phyloP scores from a whole-genome alignment of 371 early-diverging fungal genomes.

The Zopfochytrium polystomum region DNA sequence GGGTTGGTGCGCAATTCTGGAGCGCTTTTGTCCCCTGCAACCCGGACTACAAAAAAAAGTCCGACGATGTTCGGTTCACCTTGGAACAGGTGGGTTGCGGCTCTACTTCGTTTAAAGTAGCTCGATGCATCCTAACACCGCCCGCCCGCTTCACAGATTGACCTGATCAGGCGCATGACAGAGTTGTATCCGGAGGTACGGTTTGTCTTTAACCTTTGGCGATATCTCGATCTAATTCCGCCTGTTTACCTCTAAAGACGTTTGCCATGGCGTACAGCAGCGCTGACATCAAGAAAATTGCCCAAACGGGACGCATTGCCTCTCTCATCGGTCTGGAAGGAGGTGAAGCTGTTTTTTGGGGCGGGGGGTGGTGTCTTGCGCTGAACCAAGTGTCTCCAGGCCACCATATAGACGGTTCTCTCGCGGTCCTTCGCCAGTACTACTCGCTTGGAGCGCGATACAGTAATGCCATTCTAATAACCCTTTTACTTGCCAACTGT shows the following conservation, averaged over 20 bases:
- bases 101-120: too few relatives aligned
- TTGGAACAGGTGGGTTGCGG: too few relatives aligned
- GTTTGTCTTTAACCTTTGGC: not conserved
- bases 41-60: constrained; percentile 18
- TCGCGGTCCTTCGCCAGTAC: constrained; percentile 54
- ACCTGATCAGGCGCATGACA: constrained; percentile 57
- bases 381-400: too few relatives aligned
- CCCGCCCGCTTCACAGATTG: too few relatives aligned
- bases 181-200: constrained; percentile 45
- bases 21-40: constrained; percentile 52
- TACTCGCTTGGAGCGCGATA: constrained; percentile 64
- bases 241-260: constrained; percentile 17
- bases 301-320: constrained; percentile 49
- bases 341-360: too few relatives aligned
- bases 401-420: constrained; percentile 61
- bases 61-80: constrained; percentile 28
- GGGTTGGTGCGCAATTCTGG: constrained; percentile 64
- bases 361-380: too few relatives aligned
- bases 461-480: too few relatives aligned
- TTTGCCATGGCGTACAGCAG: constrained; percentile 51
- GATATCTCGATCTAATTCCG: not conserved
- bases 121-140: too few relatives aligned
- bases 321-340: constrained; percentile 64
- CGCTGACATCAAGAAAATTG: constrained; percentile 48
- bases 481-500: too few relatives aligned